These are phyloP conservation scores for Phoenix roebelenii DNA, from an alignment of 176 grass and related monocot genomes.

Conservation along the genomic window DNA sequence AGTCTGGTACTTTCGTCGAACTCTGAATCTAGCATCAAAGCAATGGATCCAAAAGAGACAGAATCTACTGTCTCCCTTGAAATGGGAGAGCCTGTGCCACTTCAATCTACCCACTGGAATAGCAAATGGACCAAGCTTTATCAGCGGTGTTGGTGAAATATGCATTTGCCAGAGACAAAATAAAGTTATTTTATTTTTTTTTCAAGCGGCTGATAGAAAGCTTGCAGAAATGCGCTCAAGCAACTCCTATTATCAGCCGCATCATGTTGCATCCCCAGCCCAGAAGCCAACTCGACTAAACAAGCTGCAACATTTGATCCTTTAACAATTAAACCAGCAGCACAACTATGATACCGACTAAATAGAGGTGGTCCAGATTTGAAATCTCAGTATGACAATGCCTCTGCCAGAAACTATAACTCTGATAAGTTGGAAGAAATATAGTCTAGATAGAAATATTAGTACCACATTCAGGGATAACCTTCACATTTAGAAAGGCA, in stretches of 20 bases:
- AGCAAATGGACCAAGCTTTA: conserved; percentile 20
- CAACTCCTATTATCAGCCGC: conserved; percentile 8
- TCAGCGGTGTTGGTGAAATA: conserved; percentile 5
- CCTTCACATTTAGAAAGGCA: too few species aligned
- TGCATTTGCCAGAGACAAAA: conserved; percentile 20
- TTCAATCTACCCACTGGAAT: conserved; percentile 21
- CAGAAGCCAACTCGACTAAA: conserved; percentile 20
- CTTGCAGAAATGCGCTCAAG: conserved; percentile 23
- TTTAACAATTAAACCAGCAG: conserved; percentile 18
- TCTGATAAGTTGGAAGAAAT: neutral
- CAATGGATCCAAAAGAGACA: conserved; percentile 5
- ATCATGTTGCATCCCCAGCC: conserved; percentile 14
- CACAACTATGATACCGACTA: conserved; percentile 22
- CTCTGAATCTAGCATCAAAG: conserved; percentile 17
- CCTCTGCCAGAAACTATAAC: conserved; percentile 12
- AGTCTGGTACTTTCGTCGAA: conserved; percentile 19
- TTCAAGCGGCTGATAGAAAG: conserved; percentile 20
- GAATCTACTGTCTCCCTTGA: neutral
- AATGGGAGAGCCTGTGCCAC: conserved; percentile 2
- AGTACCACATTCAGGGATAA: too few species aligned
- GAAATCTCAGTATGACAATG: conserved; percentile 7
- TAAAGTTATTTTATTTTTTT: conserved; percentile 23
- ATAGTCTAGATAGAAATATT: too few species aligned
- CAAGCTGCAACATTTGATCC: conserved; percentile 20
- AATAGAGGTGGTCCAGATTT: conserved; percentile 25